Evolutionary conservation across 306 rosid species (phyloP), one percentile per base, ranked within the genome.

Genomic region (Prunus padus): DNA sequence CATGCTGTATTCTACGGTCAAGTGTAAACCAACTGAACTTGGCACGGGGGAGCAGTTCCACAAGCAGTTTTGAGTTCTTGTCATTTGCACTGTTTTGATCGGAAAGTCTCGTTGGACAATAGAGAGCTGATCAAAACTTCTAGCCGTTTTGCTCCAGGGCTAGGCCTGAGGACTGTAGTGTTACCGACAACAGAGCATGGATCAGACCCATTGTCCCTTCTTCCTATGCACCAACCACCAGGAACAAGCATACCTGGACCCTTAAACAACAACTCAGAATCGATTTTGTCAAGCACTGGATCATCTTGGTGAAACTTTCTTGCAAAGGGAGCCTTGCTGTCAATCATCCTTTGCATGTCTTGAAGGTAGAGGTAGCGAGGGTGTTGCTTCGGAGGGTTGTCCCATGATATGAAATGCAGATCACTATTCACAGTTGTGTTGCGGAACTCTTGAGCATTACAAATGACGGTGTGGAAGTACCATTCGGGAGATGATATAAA

Each of bases 381-480:
- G 70, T 96, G 99, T 76, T 96, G 99, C 87, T 96, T 96, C 55
- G 99, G 99, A 84, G 99, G 99, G 76, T 96, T 96, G 79, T 96
- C 99, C 99, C 99, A 96, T 5, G 99, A 72, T 78, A 96, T 96
- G 85, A 80, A 96, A 84, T 96, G 99, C 60, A 96, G 96, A 71
- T 96, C 99, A 33, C 77, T 89, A 73, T 96, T 96, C 81, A 96
- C 99, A 0, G 99, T 96, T 23, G 97, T 96, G 89, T 96, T 96
- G 69, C 80, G 86, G 88, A 96, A 96, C 79, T 89, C 98, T 83
- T 88, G 90, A 22, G 99, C 98, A 11, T 96, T 96, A 79, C 99
- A 96, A 30, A 96, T 80, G 65, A 96, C 99, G 4, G 99, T 92
- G 74, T 96, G 99, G 84, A 96, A 96, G 83, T 96, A 96, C 64